These are phyloP conservation scores for Raffaelea ambrosiae DNA, from an alignment of 2,329 filamentous ascomycete genomes.

Conservation along the genomic window DNA sequence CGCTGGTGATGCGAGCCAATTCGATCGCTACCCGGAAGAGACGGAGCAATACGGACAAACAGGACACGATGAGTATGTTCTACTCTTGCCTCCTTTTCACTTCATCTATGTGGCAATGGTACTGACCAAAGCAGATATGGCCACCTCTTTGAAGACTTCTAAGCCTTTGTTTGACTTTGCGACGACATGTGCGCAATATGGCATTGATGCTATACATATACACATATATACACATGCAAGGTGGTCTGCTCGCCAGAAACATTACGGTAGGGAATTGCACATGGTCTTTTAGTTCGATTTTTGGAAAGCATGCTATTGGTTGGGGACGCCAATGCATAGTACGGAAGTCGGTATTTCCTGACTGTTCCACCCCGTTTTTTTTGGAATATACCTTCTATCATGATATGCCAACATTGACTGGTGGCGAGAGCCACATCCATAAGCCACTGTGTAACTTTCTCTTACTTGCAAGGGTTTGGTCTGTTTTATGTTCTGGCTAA, in stretches of 20 bases:
- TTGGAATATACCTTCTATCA: not conserved
- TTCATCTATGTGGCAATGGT: not conserved
- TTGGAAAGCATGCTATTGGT: not conserved
- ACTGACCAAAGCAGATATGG: slow-evolving; percentile 47
- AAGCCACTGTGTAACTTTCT: no score
- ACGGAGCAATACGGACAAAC: slow-evolving; percentile 78
- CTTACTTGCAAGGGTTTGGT: not conserved
- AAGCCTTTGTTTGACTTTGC: slow-evolving; percentile 10
- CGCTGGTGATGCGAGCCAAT: slow-evolving; percentile 90
- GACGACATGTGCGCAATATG: not conserved
- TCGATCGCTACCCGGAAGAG: slow-evolving; percentile 97
- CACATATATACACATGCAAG: not conserved
- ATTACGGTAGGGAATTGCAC: not conserved
- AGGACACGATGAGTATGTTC: slow-evolving; percentile 77
- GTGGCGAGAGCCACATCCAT: no score
- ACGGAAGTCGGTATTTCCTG: not conserved
- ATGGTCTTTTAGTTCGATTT: not conserved
- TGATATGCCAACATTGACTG: not conserved
- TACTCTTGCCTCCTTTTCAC: slow-evolving; percentile 2
- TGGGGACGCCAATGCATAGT: not conserved
- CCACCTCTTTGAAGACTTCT: slow-evolving; percentile 70
- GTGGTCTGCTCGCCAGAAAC: not conserved
- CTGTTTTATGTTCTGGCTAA: not conserved
- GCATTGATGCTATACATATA: not conserved
- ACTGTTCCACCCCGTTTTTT: not conserved